Conservation (phyloP, 345 rosid species). For the Boechera divaricarpa region DNA sequence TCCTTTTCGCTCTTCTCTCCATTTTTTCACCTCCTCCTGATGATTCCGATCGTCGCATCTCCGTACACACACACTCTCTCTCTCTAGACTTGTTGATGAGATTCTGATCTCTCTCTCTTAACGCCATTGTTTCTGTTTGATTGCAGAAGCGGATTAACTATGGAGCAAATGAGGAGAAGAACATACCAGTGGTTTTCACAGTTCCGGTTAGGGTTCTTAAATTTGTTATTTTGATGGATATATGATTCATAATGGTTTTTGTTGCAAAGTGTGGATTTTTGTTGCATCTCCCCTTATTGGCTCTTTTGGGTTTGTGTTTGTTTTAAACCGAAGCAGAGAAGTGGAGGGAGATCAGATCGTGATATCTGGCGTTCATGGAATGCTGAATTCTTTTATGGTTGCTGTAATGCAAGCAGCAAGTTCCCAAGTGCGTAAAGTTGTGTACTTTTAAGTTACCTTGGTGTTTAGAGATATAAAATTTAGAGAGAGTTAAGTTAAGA, state of each 20-base stretch:
- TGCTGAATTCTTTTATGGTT: conserved; percentile 64
- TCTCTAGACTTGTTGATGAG: background rate
- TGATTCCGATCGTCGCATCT: conserved; percentile 53
- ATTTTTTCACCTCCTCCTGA: conserved; percentile 71
- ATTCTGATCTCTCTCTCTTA: conserved; percentile 20
- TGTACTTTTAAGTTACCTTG: background rate
- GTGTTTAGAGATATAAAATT: background rate
- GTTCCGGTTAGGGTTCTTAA: conserved; percentile 73
- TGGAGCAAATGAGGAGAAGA: conserved; percentile 40
- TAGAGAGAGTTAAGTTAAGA: background rate
- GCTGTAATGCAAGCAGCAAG: conserved; percentile 73
- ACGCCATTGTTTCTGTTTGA: conserved; percentile 21
- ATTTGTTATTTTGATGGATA: background rate
- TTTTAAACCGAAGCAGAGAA: conserved; percentile 51
- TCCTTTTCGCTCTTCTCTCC: conserved; percentile 72
- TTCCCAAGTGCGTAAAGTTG: conserved; percentile 57
- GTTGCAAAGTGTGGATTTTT: conserved; percentile 28
- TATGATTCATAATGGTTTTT: background rate
- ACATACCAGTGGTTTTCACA: conserved; percentile 49
- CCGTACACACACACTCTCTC: conserved; percentile 44
- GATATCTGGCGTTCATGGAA: conserved; percentile 77
- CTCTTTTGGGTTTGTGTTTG: conserved; percentile 23
- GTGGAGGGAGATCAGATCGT: conserved; percentile 72
- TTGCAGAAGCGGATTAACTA: conserved; percentile 41
- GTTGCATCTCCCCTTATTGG: conserved; percentile 13